These are phyloP conservation scores for Ophiostoma perfectum DNA, from an alignment of 2,329 filamentous ascomycete genomes.

Conservation along the genomic window DNA sequence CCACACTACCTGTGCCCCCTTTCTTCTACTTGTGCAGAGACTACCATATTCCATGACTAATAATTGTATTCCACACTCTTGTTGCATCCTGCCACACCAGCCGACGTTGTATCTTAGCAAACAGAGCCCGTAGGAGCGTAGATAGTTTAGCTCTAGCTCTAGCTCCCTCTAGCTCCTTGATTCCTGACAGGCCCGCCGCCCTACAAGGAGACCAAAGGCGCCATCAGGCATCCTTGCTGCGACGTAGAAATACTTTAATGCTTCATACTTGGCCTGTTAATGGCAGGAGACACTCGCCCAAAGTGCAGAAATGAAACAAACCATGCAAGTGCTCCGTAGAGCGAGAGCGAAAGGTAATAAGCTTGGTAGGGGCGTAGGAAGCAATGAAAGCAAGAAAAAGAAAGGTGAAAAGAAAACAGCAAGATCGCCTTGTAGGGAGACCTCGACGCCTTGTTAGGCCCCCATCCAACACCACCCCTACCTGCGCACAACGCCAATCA, in stretches of 20 bases:
- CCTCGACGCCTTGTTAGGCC: not conserved
- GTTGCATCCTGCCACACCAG: not conserved
- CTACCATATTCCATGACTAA: not conserved
- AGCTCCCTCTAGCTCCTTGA: not conserved
- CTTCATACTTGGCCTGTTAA: not conserved
- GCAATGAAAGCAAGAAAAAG: not conserved
- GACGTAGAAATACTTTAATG: conserved; percentile 6
- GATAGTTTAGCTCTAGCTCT: not conserved
- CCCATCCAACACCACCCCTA: conserved; percentile 8
- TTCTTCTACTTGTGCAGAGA: conserved; percentile 3
- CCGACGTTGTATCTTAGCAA: no score
- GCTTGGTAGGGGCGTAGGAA: no score
- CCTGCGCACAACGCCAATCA: conserved; percentile 9
- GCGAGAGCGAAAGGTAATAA: not conserved
- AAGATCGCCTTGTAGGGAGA: conserved; percentile 5
- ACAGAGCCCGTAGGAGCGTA: not conserved
- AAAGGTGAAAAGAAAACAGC: not conserved
- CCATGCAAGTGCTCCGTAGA: not conserved
- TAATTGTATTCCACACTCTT: not conserved
- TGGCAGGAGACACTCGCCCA: not conserved
- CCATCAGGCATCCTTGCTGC: not conserved
- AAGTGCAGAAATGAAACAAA: not conserved
- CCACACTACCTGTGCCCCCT: not conserved
- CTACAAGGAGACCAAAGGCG: conserved; percentile 2
- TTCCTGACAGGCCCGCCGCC: not conserved